A percentile compares a stretch with the other conserved stretches of the same genome.
These are phyloP conservation scores for Akanthomyces uredinophilus DNA, from an alignment of 2,329 filamentous ascomycete genomes.

Conservation along the genomic window DNA sequence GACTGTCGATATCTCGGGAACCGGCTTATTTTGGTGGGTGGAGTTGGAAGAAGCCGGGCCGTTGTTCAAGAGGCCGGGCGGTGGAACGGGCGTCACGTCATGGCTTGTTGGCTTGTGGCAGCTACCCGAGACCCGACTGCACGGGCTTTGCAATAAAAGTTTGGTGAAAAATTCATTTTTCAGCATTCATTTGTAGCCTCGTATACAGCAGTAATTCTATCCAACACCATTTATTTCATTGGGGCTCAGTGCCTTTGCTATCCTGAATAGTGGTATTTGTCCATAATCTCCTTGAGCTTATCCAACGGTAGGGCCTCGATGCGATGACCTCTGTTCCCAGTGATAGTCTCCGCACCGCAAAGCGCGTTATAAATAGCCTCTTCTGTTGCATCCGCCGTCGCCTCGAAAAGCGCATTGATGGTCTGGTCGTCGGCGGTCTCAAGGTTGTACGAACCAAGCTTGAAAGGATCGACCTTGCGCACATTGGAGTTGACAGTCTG, in stretches of 20 bases:
- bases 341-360: conserved; percentile 52
- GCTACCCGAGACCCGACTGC: background rate
- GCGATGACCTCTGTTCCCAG: conserved; percentile 40
- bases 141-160: no score
- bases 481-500: conserved; percentile 32
- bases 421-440: conserved; percentile 50
- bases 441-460: conserved; percentile 31
- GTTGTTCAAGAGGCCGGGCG: background rate
- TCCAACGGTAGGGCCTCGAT: conserved; percentile 44
- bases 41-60: conserved; percentile 11
- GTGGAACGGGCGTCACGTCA: background rate
- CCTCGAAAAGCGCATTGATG: conserved; percentile 55
- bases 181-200: no score
- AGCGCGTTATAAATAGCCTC: conserved; percentile 59
- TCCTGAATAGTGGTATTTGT: conserved; percentile 24
- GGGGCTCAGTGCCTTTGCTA: background rate
- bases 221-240: no score
- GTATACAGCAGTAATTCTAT: background rate
- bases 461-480: conserved; percentile 36
- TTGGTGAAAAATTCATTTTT: background rate
- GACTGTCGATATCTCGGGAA: background rate
- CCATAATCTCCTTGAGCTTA: conserved; percentile 38
- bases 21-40: conserved; percentile 11
- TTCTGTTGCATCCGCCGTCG: conserved; percentile 53
- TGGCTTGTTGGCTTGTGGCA: background rate